phyloP scores from a whole-genome alignment of 345 rosid species.

The Tarenaya hassleriana region DNA sequence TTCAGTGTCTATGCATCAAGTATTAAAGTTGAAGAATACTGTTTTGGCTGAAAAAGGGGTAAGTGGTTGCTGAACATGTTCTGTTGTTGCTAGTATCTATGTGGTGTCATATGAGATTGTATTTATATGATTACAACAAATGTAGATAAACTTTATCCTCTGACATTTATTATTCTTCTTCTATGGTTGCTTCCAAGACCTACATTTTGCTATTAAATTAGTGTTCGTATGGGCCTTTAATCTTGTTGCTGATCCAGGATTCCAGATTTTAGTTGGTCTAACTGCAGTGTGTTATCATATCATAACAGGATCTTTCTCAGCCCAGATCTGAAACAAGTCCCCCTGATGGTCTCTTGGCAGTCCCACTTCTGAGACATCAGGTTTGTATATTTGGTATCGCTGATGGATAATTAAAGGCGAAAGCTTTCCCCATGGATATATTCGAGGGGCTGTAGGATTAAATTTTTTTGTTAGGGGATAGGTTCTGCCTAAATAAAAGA shows the following conservation, averaged over 20 bases:
- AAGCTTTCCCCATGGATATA: slow-evolving; percentile 5
- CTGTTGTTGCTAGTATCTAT: slow-evolving; percentile 5
- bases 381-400: slow-evolving; percentile 28
- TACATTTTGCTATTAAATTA: too few species aligned
- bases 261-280: slow-evolving; percentile 21
- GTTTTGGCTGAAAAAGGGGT: slow-evolving; percentile 7
- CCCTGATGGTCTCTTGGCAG: slow-evolving; percentile 77
- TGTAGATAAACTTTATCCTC: too few species aligned
- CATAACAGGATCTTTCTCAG: slow-evolving; percentile 69
- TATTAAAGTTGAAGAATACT: slow-evolving; percentile 5
- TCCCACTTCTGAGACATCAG: slow-evolving; percentile 92
- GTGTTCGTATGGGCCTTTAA: background rate
- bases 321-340: slow-evolving; percentile 68
- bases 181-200: too few species aligned
- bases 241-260: slow-evolving; percentile 1
- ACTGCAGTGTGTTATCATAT: slow-evolving; percentile 19
- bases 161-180: too few species aligned
- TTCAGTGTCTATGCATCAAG: slow-evolving; percentile 11
- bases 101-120: slow-evolving; percentile 4
- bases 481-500: background rate
- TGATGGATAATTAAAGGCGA: background rate
- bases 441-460: background rate
- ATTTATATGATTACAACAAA: too few species aligned
- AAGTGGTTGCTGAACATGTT: slow-evolving; percentile 3
- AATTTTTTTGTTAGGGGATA: background rate